A percentile compares a stretch with the other conserved stretches of the same genome.
Conservation (phyloP, 1,139 yeast species). For the Saccharomyces hybrid region DNA sequence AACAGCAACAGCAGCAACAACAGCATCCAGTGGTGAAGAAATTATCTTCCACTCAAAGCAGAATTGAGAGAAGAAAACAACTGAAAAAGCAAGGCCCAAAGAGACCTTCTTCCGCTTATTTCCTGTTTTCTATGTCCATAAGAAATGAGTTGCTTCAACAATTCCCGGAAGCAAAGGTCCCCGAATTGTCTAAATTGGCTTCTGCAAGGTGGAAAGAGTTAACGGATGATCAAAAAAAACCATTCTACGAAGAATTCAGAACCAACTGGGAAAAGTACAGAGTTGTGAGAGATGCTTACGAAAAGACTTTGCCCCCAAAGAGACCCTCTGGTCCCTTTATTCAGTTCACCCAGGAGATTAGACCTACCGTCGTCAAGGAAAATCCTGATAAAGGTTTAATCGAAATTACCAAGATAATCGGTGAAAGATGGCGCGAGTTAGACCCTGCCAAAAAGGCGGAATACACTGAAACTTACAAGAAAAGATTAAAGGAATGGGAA, state of each 20-base stretch:
- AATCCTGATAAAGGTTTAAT: conserved; percentile 31
- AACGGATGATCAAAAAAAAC: conserved; percentile 31
- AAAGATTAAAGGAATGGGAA: conserved; percentile 33
- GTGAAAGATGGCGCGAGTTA: conserved; percentile 32
- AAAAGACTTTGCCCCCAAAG: conserved; percentile 32
- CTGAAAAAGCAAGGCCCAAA: conserved; percentile 33
- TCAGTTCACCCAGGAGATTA: conserved; percentile 30
- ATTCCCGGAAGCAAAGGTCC: conserved; percentile 32
- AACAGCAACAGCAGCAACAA: conserved; percentile 2
- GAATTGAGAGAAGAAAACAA: conserved; percentile 31
- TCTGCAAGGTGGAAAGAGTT: conserved; percentile 32
- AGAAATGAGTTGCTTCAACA: conserved; percentile 28
- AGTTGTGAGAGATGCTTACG: conserved; percentile 31
- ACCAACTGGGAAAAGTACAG: conserved; percentile 32
- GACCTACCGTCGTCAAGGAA: conserved; percentile 28
- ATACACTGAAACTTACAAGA: conserved; percentile 31
- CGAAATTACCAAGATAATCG: conserved; percentile 32
- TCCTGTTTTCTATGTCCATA: conserved; percentile 31
- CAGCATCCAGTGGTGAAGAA: conserved; percentile 17
- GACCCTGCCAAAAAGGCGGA: conserved; percentile 27
- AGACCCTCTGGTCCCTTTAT: conserved; percentile 34
- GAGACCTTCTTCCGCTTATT: conserved; percentile 34
- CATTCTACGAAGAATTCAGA: conserved; percentile 30
- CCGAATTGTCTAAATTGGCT: conserved; percentile 31
- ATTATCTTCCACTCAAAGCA: conserved; percentile 31